Percentiles rank a stretch among this genome's conserved stretches.
phyloP scores from a whole-genome alignment of 257 asterid species.

The Przewalskia tangutica region DNA sequence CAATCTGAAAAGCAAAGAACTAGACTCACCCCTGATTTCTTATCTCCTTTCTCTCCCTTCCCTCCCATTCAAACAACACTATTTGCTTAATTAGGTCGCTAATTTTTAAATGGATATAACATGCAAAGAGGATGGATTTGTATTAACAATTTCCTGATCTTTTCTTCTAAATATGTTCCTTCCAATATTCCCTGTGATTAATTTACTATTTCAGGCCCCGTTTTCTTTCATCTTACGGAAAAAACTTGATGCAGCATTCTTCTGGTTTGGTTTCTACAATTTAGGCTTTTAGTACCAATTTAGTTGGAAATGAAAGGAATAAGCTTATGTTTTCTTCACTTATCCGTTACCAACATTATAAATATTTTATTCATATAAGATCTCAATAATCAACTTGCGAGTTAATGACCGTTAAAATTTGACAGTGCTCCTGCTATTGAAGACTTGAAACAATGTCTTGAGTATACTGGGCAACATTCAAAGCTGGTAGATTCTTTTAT shows the following conservation, averaged over 20 bases:
- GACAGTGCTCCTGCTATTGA: constrained; percentile 91
- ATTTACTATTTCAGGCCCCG: not conserved
- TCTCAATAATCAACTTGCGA: not conserved
- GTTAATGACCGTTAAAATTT: constrained; percentile 14
- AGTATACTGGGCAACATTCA: constrained; percentile 91
- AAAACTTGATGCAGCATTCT: constrained; percentile 1
- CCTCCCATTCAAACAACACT: not conserved
- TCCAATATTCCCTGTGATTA: not conserved
- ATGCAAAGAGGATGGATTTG: not conserved
- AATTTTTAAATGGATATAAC: not conserved
- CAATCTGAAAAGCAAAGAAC: not conserved
- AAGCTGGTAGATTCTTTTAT: constrained; percentile 96
- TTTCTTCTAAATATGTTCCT: not conserved
- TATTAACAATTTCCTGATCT: not conserved
- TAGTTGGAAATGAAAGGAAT: not conserved
- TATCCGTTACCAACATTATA: not conserved
- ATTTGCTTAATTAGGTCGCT: not conserved
- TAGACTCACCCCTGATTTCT: not conserved
- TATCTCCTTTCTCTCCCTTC: not conserved
- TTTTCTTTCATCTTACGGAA: not conserved
- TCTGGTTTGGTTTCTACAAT: not conserved
- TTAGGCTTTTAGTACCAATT: not conserved
- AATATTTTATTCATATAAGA: not conserved
- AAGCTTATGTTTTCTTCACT: not conserved
- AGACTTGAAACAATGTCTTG: constrained; percentile 86